Conservation (phyloP, 768 basidiomycete genomes). For the Daedalea quercina region DNA sequence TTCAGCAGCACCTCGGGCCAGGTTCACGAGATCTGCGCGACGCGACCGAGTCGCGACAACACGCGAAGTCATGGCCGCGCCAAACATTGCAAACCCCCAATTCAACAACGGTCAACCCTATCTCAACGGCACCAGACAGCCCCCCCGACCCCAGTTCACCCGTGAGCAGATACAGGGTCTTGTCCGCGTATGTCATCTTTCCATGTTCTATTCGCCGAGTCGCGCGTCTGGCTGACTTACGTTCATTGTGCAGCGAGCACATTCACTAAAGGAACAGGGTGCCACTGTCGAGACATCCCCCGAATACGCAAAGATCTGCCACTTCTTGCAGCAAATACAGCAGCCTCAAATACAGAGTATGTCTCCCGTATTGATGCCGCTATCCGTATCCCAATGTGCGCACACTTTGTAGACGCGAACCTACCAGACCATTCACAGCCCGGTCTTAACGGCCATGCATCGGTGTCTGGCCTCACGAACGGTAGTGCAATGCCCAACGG, state of each 20-base stretch:
- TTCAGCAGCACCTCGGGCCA: constrained; percentile 15
- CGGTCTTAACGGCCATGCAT: constrained; percentile 19
- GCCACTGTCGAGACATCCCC: constrained; percentile 36
- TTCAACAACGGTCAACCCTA: constrained; percentile 10
- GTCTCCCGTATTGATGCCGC: constrained; percentile 1
- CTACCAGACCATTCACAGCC: constrained; percentile 7
- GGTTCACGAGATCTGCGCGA: constrained; percentile 29
- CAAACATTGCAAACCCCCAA: constrained; percentile 18
- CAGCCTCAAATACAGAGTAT: constrained; percentile 22
- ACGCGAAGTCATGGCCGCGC: constrained; percentile 18
- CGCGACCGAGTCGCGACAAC: constrained; percentile 6
- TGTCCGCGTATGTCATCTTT: constrained; percentile 18
- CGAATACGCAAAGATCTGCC: constrained; percentile 37
- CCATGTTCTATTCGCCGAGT: no score
- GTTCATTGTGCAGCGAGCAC: constrained; percentile 32
- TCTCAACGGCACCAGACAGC: constrained; percentile 12
- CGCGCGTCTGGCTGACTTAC: not conserved
- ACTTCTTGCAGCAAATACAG: constrained; percentile 32
- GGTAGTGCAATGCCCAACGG: no score
- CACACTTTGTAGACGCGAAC: constrained; percentile 3
- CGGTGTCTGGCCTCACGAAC: constrained; percentile 19
- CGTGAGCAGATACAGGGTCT: constrained; percentile 22
- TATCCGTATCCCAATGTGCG: no score
- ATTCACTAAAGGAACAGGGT: constrained; percentile 35
- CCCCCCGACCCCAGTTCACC: constrained; percentile 1